Evolutionary conservation across 2,329 filamentous ascomycete genomes (phyloP), one percentile per base, ranked within the genome.

Genomic region (Microsporum audouinii): DNA sequence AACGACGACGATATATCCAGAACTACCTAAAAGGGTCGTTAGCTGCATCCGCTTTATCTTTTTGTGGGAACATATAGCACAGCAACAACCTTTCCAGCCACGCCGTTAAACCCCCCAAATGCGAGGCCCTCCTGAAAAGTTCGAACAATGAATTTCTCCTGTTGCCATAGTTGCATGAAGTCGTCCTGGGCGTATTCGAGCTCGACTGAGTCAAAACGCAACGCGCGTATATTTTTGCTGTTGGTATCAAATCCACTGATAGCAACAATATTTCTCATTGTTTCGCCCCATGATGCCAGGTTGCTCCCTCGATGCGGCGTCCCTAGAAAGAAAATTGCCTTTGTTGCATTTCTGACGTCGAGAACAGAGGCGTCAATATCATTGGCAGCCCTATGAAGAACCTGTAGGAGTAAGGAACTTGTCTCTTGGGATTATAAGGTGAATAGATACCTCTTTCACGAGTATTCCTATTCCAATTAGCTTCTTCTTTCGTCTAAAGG

Each of bases 1-100:
- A 77, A 63, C 61, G 63, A 73, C 0, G 75, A 76, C 0, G 74
- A 76, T 3, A 38, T 61, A 58, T 77, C 73, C 7, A 76, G 70
- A 1, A 76, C 74, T 12, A 75, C 68, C 67, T 58, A 38, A 29
- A 55, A 29, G 8, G 8, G 2, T 51, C 12, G 45, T 51, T 51
- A 51, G 23, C 27, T 12, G 10, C 8, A 5, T 51, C 31, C 10
- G 27, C 8, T 14, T 7, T 5, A 4, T 23, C 17, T 23, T 23
- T 23, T 23, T 23, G 17, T 23, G 8, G 3, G 5, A 5, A 4
- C 10, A 45, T 17, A 31, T 29, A 5, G 2, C 27, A 51, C 3
- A 12, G 10, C 2, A 10, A 8, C 2, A 23, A 47, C 27, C 45
- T 29, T 51, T 33, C 45, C 10, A 12, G 7, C 2, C 3, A 29